Base-by-base conservation (phyloP, 1,284 basidiomycete genomes). In the Earliella scabrosa region DNA sequence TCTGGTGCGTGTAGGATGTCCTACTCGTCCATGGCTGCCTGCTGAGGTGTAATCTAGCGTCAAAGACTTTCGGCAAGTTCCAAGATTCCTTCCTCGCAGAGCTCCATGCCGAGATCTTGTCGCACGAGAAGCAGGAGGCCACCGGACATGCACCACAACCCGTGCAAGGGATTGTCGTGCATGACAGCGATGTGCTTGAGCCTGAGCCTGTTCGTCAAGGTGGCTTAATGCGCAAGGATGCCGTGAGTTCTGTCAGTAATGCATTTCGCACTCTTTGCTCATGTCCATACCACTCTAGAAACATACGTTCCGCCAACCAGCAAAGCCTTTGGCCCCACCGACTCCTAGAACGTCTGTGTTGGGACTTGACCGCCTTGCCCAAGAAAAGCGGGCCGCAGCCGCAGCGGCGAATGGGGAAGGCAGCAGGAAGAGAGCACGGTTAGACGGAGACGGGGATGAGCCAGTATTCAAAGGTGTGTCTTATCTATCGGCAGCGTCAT, bases 31-130 rank as follows among this genome's bases (percentile, higher is more conserved):
- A 20, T 18, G 14, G n/a, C 10, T 39, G 16, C n/a, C n/a, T n/a
- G n/a, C n/a, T n/a, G n/a, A n/a, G n/a, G n/a, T n/a, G n/a, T n/a
- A n/a, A n/a, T 59, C 52, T 66, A 87, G 93, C 93, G 63, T 88
- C 92, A 45, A 82, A 81, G 55, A 79, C 87, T 27, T 97, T 97
- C 75, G 93, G 93, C 70, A 91, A 93, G 76, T 95, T 96, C 69
- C 81, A 89, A 66, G 85, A 80, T 58, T 76, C 80, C 16, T 82
- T 85, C 54, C 76, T 89, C 21, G 67, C 80, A 27, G 81, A 86
- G 24, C 73, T 90, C 2, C 82, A 84, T 70, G 74, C 75, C 57
- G 77, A 82, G 56, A 82, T 83, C 52, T 64, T 86, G 66, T 81
- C 83, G 54, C 87, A 92, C 76, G 76, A 78, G 59, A 80, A 85